A percentile compares a stretch with the other conserved stretches of the same genome.
Conservation (phyloP, 2,329 filamentous ascomycete species). For the Epichloe glyceriae region DNA sequence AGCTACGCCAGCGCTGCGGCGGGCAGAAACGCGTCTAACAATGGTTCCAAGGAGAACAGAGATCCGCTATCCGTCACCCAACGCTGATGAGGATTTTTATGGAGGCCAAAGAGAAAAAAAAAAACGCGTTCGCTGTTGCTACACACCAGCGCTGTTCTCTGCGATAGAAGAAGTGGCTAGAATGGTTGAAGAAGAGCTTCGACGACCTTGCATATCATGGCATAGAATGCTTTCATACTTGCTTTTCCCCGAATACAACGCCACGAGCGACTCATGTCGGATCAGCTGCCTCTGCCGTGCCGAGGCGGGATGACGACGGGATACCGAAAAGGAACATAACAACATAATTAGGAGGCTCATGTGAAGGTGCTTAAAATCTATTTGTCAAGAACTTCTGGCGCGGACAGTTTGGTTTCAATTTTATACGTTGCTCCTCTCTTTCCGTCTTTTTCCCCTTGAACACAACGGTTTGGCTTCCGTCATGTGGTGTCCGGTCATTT, state of each 20-base stretch:
- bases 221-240: conserved; percentile 5
- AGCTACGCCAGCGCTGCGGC: conserved; percentile 27
- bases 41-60: conserved; percentile 17
- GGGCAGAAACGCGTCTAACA: conserved; percentile 14
- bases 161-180: conserved; percentile 2
- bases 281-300: background rate
- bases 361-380: conserved; percentile 4
- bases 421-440: background rate
- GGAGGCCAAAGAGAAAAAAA: background rate
- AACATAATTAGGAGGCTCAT: conserved; percentile 4
- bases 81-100: conserved; percentile 13
- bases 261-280: background rate
- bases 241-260: background rate
- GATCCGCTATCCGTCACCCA: conserved; percentile 19
- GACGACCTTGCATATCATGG: conserved; percentile 2
- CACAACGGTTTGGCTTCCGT: background rate
- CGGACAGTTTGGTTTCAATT: conserved; percentile 1
- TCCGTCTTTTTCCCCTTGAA: background rate
- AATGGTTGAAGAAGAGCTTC: background rate
- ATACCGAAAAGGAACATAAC: background rate
- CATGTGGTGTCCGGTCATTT: too few relatives aligned
- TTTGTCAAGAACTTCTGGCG: background rate
- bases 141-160: background rate
- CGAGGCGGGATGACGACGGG: background rate
- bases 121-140: background rate